Percentiles rank a stretch among this genome's conserved stretches.
Evolutionary conservation across 495 filamentous ascomycete species (phyloP).

Genomic region (Ramalina intermedia): DNA sequence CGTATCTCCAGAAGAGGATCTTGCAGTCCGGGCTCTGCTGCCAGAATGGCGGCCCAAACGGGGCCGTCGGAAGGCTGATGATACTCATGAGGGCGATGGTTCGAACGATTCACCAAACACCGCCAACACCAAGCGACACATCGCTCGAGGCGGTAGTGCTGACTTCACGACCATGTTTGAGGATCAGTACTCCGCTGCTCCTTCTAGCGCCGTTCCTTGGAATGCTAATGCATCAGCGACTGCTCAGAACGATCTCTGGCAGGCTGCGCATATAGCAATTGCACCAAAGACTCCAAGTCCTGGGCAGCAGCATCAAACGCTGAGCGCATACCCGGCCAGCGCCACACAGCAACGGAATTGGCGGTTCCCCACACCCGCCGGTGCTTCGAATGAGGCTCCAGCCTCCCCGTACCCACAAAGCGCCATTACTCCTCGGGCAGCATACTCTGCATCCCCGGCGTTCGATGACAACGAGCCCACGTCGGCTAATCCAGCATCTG

Average conservation of each 20-base stretch:
- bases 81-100: slow-evolving; percentile 40
- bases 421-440: slow-evolving; percentile 52
- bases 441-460: slow-evolving; percentile 32
- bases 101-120: slow-evolving; percentile 40
- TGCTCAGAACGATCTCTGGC: slow-evolving; percentile 37
- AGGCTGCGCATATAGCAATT: slow-evolving; percentile 25
- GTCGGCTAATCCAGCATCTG: slow-evolving; percentile 49
- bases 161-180: slow-evolving; percentile 39
- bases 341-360: slow-evolving; percentile 26
- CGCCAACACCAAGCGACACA: slow-evolving; percentile 44
- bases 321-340: slow-evolving; percentile 10
- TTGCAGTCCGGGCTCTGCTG: slow-evolving; percentile 76
- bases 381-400: slow-evolving; percentile 35
- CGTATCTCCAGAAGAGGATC: slow-evolving; percentile 79
- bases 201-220: slow-evolving; percentile 46
- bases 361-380: slow-evolving; percentile 17
- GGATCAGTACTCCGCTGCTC: slow-evolving; percentile 33
- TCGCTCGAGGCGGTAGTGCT: slow-evolving; percentile 47
- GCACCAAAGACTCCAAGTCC: slow-evolving; percentile 14
- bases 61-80: slow-evolving; percentile 70
- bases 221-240: slow-evolving; percentile 40
- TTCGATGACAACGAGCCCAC: slow-evolving; percentile 50
- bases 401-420: slow-evolving; percentile 63
- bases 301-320: slow-evolving; percentile 8
- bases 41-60: slow-evolving; percentile 84